Evolutionary conservation across 2,329 filamentous ascomycete genomes (phyloP).

Genomic region (Escovopsis sp.): DNA sequence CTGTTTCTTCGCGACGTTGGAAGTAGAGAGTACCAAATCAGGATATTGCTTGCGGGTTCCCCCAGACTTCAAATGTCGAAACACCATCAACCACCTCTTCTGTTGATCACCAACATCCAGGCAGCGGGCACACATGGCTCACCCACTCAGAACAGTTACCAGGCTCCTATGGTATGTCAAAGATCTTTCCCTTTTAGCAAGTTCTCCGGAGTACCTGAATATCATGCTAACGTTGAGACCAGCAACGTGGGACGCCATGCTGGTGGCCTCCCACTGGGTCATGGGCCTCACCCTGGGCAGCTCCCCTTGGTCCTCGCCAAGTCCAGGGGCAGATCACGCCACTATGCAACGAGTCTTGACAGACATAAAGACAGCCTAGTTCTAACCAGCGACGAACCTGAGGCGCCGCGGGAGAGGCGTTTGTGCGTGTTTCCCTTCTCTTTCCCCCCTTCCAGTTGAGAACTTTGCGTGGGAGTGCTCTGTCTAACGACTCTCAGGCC

Average conservation of each 20-base stretch:
- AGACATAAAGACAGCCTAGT: conserved; percentile 3
- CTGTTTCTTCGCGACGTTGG: no score
- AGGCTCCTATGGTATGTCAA: background rate
- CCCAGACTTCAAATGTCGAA: no score
- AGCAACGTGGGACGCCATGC: background rate
- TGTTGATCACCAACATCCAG: no score
- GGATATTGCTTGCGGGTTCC: no score
- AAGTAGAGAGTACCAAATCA: no score
- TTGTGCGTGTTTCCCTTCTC: conserved; percentile 3
- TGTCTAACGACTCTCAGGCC: conserved; percentile 3
- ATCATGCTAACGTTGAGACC: background rate
- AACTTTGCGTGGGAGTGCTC: background rate
- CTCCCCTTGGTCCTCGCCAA: background rate
- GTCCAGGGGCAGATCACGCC: conserved; percentile 1
- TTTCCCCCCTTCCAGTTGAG: background rate
- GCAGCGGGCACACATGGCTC: background rate
- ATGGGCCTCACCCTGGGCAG: conserved; percentile 2
- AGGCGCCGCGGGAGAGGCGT: background rate
- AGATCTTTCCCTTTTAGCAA: background rate
- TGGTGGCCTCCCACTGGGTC: conserved; percentile 3
- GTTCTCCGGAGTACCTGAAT: background rate
- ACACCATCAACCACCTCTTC: background rate
- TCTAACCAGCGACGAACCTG: conserved; percentile 2
- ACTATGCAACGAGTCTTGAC: conserved; percentile 6
- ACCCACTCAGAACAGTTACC: background rate